Evolutionary conservation across 208 protist species (phyloP).

Genomic region (Leishmania lainsoni): DNA sequence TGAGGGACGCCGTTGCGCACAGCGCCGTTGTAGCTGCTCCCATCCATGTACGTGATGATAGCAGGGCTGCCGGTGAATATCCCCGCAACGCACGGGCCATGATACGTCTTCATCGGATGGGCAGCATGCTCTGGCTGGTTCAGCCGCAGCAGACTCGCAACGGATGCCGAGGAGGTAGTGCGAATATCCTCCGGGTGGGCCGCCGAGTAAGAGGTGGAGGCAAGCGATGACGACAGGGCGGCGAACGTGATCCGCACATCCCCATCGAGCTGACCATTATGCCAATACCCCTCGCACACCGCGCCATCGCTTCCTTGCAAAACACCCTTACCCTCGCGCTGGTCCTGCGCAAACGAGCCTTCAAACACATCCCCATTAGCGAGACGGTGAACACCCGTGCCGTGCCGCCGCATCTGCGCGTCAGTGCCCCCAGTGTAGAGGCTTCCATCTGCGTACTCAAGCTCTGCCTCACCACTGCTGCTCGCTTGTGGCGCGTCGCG

Average conservation of each 20-base stretch:
- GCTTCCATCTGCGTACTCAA: slow-evolving; percentile 73
- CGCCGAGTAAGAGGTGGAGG: not conserved
- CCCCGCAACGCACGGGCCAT: slow-evolving; percentile 60
- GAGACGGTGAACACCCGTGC: slow-evolving; percentile 55
- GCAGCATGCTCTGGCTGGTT: slow-evolving; percentile 9
- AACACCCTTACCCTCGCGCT: slow-evolving; percentile 55
- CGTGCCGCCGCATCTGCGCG: slow-evolving; percentile 52
- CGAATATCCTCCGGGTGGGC: not conserved
- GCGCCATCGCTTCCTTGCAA: slow-evolving; percentile 41
- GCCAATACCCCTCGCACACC: slow-evolving; percentile 66
- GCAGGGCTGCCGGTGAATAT: slow-evolving; percentile 61
- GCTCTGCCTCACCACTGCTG: slow-evolving; percentile 31
- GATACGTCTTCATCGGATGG: slow-evolving; percentile 44
- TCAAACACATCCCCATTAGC: slow-evolving; percentile 60
- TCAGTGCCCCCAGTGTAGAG: slow-evolving; percentile 57
- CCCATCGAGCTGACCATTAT: slow-evolving; percentile 48
- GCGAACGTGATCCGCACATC: slow-evolving; percentile 30
- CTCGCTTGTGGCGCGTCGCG: slow-evolving; percentile 37
- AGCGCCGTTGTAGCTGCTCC: slow-evolving; percentile 64
- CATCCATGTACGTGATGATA: slow-evolving; percentile 51
- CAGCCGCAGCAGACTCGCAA: slow-evolving; percentile 5
- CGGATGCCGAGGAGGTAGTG: not conserved
- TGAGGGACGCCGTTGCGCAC: slow-evolving; percentile 57
- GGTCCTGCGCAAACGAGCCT: slow-evolving; percentile 56
- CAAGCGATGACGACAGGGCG: not conserved